Evolutionary conservation across 1,139 yeast genomes (phyloP), one percentile per base, ranked within the genome.

Genomic region (Sugiyamaella pinicola): DNA sequence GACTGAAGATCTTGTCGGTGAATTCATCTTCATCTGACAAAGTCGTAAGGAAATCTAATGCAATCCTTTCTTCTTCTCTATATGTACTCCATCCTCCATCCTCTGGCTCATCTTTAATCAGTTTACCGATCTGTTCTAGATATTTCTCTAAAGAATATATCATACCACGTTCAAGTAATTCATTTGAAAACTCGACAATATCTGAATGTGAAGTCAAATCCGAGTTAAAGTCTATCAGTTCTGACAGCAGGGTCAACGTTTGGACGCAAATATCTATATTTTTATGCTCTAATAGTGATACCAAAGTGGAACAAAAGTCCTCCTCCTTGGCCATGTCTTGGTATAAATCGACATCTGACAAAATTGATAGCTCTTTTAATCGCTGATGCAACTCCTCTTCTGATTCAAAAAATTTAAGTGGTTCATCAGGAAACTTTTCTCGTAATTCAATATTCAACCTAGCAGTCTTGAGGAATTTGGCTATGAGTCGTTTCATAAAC

Each of bases 191-290:
- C 26, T 18, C 22, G 13, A 31, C 49, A 39, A 28, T 33, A 33
- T 26, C 28, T 6, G 35, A 10, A 10, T 10, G 35, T 4, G 31
- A 29, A 35, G 37, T 40, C 39, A 34, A 42, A 56, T 51, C 59
- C 42, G 22, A 9, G 13, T 61, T 66, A 10, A 54, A 56, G n/a
- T 64, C 67, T 6, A 65, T 43, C 28, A 69, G 47, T 34, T 69
- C 73, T 5, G 52, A 54, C 12, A 68, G 47, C 13, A 67, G 56
- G 31, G 60, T 58, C 15, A 66, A 44, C 2, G 60, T 62, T 12
- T 62, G 65, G 21, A 62, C 60, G 4, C 65, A 66, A 34, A 73
- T 68, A 37, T 69, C 73, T 10, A 61, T 56, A 49, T 73, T 73
- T 12, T 69, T 71, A 47, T 73, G 76, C 8, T 56, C 56, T 21